Base-by-base conservation (phyloP, 306 rosid genomes). In the Prunus padus region DNA sequence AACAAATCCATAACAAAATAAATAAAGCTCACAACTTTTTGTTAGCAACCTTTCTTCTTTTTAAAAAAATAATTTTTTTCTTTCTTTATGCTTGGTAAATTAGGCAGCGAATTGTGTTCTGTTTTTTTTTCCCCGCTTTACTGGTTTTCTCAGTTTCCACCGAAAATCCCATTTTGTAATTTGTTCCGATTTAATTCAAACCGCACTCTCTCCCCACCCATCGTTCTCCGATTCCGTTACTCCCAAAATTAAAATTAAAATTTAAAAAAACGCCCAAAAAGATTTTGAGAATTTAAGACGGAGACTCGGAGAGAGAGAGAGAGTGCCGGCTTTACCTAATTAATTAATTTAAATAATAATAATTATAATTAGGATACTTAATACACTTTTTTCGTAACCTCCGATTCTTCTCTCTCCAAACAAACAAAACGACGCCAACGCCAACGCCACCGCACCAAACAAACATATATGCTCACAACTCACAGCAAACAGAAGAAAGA, bases 351-450 rank as follows among this genome's bases (percentile, higher is more conserved):
- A 26, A 18, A 50, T 2, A 4, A 0, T 23, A 19, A 25, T 22
- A 11, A 19, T 8, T 2, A 37, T 23, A 22, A 75, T 5, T 54
- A 51, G 42, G 42, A 37, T 37, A n/a, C 28, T 20, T 76, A 71
- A 14, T 23, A 37, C 12, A 25, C 8, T 16, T 8, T 10, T 78
- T 82, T 82, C 31, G 80, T 33, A 55, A 69, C 52, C 69, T 74
- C 74, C 76, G 72, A 52, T 37, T 56, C 4, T 13, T 22, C 28
- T 30, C 51, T 11, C 55, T 20, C 18, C 46, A 20, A 73, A 76
- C 45, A 54, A 55, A 59, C 78, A 54, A 82, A 71, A 82, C 76
- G 80, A 56, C 70, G 77, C 80, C 71, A 68, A 64, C 51, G 55
- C 75, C 61, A 69, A 64, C 51, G 55, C 75, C 61, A 69, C 44